Base-by-base conservation (phyloP, 2,329 filamentous ascomycete genomes). In the Ceratocystiopsis sp. region DNA sequence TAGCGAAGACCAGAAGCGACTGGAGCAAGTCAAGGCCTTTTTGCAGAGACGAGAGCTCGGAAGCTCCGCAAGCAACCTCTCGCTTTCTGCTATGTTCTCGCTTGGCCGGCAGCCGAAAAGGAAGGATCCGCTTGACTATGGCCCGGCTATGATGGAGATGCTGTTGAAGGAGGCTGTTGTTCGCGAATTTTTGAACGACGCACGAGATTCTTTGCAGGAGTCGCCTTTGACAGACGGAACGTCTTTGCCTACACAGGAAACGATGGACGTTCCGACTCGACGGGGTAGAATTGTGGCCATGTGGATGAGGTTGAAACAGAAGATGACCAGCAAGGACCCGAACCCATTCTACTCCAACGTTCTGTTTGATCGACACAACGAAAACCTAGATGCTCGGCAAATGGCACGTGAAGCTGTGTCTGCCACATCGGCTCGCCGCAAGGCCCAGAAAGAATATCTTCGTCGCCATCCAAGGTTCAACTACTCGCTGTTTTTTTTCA, bases 1-100 rank as follows among this genome's bases (percentile, higher is more conserved):
- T 21, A 93, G 87, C 4, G 91, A 98, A 58, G 93, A 98, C 57
- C 87, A 96, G 59, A 98, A 98, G 62, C 85, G 93, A 17, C 64
- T 96, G 48, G 85, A 96, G 57, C 93, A 98, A 61, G 87, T 98
- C 47, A 89, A 87, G 55, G 84, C 89, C 1, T 98, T 96, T 53
- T 66, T 98, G 38, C 84, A 93, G 55, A 78, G 87, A 52, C 93
- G 89, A 57, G 87, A 96, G 53, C 67, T 94, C 32, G 83, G 80
- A 19, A 73, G 73, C 35, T 71, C 75, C 58, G 58, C 75, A 57
- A 71, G 80, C 50, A 93, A 91, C 52, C 66, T 95, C 29, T 80
- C 84, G 0, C 64, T 93, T 15, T 78, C 78, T 4, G 75, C 77
- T 35, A 78, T 84, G 42, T 80, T 83, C 53, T 64, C 75, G 51